These are phyloP conservation scores for Tuber aestivum DNA, from an alignment of 495 filamentous ascomycete species.

Conservation along the genomic window DNA sequence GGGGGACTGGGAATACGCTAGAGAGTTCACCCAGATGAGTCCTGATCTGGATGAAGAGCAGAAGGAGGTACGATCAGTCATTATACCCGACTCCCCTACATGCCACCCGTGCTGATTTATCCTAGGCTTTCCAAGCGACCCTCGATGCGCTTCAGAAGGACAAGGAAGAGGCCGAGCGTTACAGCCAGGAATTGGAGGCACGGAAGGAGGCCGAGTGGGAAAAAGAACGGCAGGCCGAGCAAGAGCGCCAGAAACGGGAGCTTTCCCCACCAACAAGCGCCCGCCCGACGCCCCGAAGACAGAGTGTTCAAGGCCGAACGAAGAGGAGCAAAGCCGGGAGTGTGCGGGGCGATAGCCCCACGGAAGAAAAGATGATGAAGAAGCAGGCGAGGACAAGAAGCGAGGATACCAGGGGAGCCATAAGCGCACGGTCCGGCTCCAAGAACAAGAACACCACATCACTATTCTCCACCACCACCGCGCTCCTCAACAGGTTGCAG, in stretches of 20 bases:
- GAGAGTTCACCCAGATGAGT: constrained; percentile 77
- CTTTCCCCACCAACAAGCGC: constrained; percentile 15
- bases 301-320: constrained; percentile 15
- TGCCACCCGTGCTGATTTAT: constrained; percentile 6
- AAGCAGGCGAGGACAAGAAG: neutral
- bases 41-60: constrained; percentile 86
- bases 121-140: constrained; percentile 34
- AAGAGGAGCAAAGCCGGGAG: constrained; percentile 19
- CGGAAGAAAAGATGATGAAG: constrained; percentile 7
- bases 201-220: constrained; percentile 35
- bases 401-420: constrained; percentile 6
- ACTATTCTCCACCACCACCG: constrained; percentile 61
- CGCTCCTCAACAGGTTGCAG: constrained; percentile 51
- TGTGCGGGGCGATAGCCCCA: constrained; percentile 8
- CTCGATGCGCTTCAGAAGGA: constrained; percentile 45
- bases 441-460: constrained; percentile 53
- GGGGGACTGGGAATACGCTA: constrained; percentile 89
- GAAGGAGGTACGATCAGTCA: constrained; percentile 56
- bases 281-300: constrained; percentile 17
- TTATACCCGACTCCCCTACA: constrained; percentile 23
- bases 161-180: constrained; percentile 52
- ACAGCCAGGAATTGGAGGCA: constrained; percentile 43
- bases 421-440: constrained; percentile 24
- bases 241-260: constrained; percentile 14
- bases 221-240: constrained; percentile 13